Evolutionary conservation across 2,329 filamentous ascomycete genomes (phyloP).

Genomic region (Cadophora malorum): DNA sequence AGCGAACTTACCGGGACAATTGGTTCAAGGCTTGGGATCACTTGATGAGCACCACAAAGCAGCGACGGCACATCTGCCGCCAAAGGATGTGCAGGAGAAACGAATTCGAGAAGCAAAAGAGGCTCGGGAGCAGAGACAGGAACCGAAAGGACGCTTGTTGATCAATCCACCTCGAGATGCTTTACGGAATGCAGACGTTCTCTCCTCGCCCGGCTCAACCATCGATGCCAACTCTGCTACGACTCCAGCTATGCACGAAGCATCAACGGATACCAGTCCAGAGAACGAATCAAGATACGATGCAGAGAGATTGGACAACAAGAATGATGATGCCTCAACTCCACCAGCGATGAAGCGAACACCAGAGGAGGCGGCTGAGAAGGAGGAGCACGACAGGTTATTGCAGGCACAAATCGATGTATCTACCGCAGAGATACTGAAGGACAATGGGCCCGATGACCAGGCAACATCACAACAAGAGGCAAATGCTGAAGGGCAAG

Average conservation of each 20-base stretch:
- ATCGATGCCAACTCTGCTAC: conserved; percentile 72
- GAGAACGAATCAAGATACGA: conserved; percentile 69
- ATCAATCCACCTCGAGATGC: conserved; percentile 48
- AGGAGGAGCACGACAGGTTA: conserved; percentile 44
- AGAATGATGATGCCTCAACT: conserved; percentile 51
- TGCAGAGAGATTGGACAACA: conserved; percentile 54
- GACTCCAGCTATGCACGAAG: conserved; percentile 72
- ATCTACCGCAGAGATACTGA: conserved; percentile 49
- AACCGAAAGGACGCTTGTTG: conserved; percentile 42
- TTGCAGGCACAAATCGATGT: conserved; percentile 39
- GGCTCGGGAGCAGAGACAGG: conserved; percentile 44
- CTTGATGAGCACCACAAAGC: conserved; percentile 41
- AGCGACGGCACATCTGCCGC: conserved; percentile 52
- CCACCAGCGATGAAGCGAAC: conserved; percentile 41
- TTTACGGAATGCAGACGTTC: conserved; percentile 51
- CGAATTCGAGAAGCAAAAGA: conserved; percentile 49
- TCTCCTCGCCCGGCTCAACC: conserved; percentile 69
- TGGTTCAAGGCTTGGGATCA: conserved; percentile 34
- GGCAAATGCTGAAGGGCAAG: neutral
- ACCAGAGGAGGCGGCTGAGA: conserved; percentile 45
- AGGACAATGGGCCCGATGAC: conserved; percentile 55
- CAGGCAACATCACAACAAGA: conserved; percentile 44
- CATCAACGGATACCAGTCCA: conserved; percentile 76
- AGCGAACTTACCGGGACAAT: conserved; percentile 41
- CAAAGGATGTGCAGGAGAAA: conserved; percentile 57